Evolutionary conservation across 139 green algal genomes (phyloP), one percentile per base, ranked within the genome.

Genomic region (Chlamydomonas sp.): DNA sequence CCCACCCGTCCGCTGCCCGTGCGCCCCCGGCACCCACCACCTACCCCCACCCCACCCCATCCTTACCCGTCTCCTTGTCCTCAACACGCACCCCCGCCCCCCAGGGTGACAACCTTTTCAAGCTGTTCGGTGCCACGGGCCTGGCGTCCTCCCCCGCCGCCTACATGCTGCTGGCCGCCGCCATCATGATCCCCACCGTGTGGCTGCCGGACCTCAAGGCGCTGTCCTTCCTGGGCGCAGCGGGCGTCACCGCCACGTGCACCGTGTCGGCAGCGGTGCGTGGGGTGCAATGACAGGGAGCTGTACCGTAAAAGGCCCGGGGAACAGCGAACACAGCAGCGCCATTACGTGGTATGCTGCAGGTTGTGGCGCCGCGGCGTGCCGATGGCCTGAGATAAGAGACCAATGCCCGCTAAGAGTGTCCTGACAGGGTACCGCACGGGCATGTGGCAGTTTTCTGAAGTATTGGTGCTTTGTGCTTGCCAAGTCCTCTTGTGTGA

Each of bases 111-210:
- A 94, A 93, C 88, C 77, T 92, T 86, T 89, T 90, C 83, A 90
- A 90, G 75, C 87, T 95, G 79, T 85, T 95, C 58, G 89, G 89
- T 8, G 74, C 88, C 62, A 85, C 75, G 14, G 10, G 18, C 6
- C 63, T 91, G 69, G 82, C 80, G 12, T 80, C 59, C 78, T 81
- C 80, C 60, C 67, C 68, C 58, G 75, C 78, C n/a, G 81, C 74
- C 12, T 93, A 85, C 81, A 94, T 92, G 85, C 77, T 93, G 49
- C 17, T 92, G 68, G 90, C 91, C 7, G 89, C 93, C 9, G 79
- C 68, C 1, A 66, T 96, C 60, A 94, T 98, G 87, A 90, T 97
- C 60, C 95, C 95, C 61, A 98, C 95, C 58, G 92, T 95, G n/a
- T 97, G 95, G 93, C 90, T 98, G 80, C 91, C 93, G 2, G 90